Conservation (phyloP, 139 green algal species). For the Trebouxia sp. region DNA sequence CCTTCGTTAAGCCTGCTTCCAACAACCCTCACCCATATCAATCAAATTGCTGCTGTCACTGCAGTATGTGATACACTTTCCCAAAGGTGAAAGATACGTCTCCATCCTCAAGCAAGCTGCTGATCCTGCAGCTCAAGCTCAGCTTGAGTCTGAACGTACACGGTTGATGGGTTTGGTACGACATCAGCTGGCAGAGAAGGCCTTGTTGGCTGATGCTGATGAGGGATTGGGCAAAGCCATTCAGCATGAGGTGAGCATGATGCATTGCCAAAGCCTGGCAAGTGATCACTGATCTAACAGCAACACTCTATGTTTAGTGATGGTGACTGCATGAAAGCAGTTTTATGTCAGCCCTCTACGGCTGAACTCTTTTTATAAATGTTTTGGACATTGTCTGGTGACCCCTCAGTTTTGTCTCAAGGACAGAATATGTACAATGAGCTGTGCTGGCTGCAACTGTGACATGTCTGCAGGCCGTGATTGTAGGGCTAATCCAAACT, state of each 20-base stretch:
- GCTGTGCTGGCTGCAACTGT: neutral
- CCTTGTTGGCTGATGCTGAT: constrained; percentile 73
- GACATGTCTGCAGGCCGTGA: too few relatives aligned
- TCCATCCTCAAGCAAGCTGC: constrained; percentile 64
- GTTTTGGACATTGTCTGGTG: too few relatives aligned
- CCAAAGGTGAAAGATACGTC: constrained; percentile 86
- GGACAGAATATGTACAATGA: neutral
- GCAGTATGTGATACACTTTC: constrained; percentile 86
- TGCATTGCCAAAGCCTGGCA: too few relatives aligned
- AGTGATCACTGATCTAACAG: too few relatives aligned
- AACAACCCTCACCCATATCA: too few relatives aligned
- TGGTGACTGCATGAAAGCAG: too few relatives aligned
- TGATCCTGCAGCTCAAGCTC: constrained; percentile 53
- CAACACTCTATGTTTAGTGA: neutral
- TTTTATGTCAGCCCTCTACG: too few relatives aligned
- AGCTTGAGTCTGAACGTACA: constrained; percentile 56
- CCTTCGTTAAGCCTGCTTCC: too few relatives aligned
- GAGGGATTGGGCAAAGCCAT: constrained; percentile 51
- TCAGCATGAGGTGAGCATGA: neutral
- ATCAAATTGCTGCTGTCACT: too few relatives aligned
- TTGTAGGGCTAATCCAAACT: too few relatives aligned
- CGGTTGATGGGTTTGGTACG: constrained; percentile 56
- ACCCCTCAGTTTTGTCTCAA: too few relatives aligned
- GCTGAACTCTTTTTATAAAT: too few relatives aligned
- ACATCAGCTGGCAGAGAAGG: constrained; percentile 50